Percentiles rank a stretch among this genome's conserved stretches.
Conservation (phyloP, 148 eudicot genomes). For the Suaeda aralocaspica region DNA sequence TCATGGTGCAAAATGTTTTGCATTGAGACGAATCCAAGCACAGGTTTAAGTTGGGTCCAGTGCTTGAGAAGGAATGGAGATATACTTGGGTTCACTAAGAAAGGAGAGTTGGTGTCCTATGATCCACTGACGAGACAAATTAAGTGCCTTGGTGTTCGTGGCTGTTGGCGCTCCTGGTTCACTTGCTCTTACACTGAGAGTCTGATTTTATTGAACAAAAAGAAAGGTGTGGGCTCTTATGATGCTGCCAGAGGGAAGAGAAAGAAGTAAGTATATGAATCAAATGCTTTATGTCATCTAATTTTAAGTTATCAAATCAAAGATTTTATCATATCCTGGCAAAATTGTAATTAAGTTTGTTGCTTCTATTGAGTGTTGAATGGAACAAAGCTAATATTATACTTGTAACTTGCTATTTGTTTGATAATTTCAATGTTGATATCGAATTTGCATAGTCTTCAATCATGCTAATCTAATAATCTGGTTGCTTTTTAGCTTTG, state of each 20-base stretch:
- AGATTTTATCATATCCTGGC: no score
- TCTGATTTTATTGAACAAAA: slow-evolving; percentile 18
- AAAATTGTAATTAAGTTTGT: no score
- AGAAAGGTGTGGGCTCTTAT: slow-evolving; percentile 15
- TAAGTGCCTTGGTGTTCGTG: background rate
- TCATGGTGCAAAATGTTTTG: no score
- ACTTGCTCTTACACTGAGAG: slow-evolving; percentile 12
- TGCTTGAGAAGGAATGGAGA: slow-evolving; percentile 18
- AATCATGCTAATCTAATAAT: background rate
- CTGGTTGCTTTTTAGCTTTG: no score
- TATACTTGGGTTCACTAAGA: slow-evolving; percentile 4
- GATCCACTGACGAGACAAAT: no score
- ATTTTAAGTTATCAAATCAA: no score
- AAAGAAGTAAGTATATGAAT: slow-evolving; percentile 10
- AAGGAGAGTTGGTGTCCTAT: slow-evolving; percentile 19
- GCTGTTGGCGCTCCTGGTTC: slow-evolving; percentile 17
- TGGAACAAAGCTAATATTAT: background rate
- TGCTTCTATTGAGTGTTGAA: no score
- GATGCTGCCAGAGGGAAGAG: background rate
- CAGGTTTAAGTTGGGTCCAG: slow-evolving; percentile 14
- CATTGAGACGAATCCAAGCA: background rate
- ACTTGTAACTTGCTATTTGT: background rate
- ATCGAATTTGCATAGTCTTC: no score
- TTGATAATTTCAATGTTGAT: background rate
- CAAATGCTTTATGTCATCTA: no score